Evolutionary conservation across 2,329 filamentous ascomycete genomes (phyloP).

Genomic region (Arthrobotrys megalospora): DNA sequence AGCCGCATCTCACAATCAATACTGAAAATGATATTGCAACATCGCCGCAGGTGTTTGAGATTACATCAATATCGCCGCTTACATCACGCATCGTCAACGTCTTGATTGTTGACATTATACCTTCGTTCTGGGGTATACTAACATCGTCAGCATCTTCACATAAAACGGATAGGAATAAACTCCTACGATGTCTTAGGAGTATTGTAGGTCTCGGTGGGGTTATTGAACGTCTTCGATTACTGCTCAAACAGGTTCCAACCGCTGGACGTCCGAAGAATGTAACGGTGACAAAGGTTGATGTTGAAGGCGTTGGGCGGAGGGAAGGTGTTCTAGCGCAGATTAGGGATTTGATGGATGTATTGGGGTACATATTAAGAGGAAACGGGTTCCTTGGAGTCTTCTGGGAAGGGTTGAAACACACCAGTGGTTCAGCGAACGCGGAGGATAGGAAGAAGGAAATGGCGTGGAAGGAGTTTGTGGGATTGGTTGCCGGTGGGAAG

Average conservation of each 20-base stretch:
- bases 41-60: slow-evolving; percentile 45
- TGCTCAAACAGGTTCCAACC: slow-evolving; percentile 71
- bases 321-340: slow-evolving; percentile 66
- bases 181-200: slow-evolving; percentile 79
- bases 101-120: slow-evolving; percentile 80
- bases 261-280: slow-evolving; percentile 48
- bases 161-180: slow-evolving; percentile 70
- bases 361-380: slow-evolving; percentile 64
- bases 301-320: slow-evolving; percentile 63
- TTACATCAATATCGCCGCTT: slow-evolving; percentile 41
- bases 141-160: slow-evolving; percentile 63
- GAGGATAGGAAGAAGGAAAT: slow-evolving; percentile 70
- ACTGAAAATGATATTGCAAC: slow-evolving; percentile 15
- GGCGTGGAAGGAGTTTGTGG: slow-evolving; percentile 77
- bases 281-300: slow-evolving; percentile 36
- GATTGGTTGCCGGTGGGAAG: slow-evolving; percentile 74
- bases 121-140: slow-evolving; percentile 84
- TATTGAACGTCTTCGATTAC: slow-evolving; percentile 76
- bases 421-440: slow-evolving; percentile 63
- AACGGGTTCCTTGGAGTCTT: slow-evolving; percentile 60
- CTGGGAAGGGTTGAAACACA: slow-evolving; percentile 63
- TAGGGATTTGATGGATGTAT: slow-evolving; percentile 68
- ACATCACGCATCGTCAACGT: slow-evolving; percentile 78
- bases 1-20: neutral
- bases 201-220: slow-evolving; percentile 84